Conservation (phyloP, 2,329 filamentous ascomycete species). For the Talaromyces pinophilus region DNA sequence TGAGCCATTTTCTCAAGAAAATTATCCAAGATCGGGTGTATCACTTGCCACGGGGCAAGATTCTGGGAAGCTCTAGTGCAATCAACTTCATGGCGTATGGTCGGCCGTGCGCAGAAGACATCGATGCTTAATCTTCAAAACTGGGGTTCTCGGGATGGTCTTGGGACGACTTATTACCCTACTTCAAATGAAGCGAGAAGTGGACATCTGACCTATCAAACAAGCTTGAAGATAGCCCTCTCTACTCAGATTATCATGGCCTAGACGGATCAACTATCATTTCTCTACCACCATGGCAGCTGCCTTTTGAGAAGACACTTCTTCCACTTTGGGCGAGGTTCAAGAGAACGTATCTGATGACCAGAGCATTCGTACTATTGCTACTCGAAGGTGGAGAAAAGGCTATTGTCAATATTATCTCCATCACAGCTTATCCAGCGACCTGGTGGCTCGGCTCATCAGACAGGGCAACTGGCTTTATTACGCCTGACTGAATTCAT, state of each 20-base stretch:
- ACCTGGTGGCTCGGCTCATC: slow-evolving; percentile 48
- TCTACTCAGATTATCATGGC: neutral
- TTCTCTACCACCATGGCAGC: neutral
- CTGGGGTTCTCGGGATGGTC: neutral
- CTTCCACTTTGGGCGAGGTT: neutral
- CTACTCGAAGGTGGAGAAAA: slow-evolving; percentile 35
- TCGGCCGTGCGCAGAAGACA: neutral
- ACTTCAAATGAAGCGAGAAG: neutral
- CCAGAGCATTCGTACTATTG: slow-evolving; percentile 51
- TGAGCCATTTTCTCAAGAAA: neutral
- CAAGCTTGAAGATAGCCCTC: neutral
- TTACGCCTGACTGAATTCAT: slow-evolving; percentile 51
- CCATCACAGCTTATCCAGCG: slow-evolving; percentile 40
- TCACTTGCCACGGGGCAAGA: neutral
- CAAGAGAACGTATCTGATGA: slow-evolving; percentile 49
- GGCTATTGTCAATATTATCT: slow-evolving; percentile 50
- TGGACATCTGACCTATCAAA: neutral
- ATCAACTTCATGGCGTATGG: neutral
- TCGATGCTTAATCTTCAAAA: neutral
- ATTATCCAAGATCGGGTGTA: neutral
- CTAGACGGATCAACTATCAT: neutral
- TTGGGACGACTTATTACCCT: neutral
- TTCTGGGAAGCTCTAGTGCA: neutral
- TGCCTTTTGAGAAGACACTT: neutral
- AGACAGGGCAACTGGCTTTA: slow-evolving; percentile 49